Conservation (phyloP, 2,329 filamentous ascomycete genomes). For the Alternaria panax region DNA sequence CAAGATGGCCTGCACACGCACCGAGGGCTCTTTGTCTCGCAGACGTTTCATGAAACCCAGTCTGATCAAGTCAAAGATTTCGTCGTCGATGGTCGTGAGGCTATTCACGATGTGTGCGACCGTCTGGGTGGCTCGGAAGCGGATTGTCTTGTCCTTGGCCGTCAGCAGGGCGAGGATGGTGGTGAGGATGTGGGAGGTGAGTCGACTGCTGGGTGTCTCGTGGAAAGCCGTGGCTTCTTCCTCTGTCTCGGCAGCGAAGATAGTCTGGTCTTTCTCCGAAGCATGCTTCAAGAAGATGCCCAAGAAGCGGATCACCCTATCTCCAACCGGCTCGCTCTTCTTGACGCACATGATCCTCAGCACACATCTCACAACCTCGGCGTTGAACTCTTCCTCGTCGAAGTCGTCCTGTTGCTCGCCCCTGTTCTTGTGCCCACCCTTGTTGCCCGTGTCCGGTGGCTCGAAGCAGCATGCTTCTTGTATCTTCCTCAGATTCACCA, state of each 20-base stretch:
- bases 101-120: constrained; percentile 92
- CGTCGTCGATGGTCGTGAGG: constrained; percentile 89
- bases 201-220: constrained; percentile 83
- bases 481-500: constrained; percentile 85
- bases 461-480: constrained; percentile 81
- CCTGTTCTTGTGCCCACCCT: constrained; percentile 42
- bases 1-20: constrained; percentile 89
- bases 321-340: constrained; percentile 88
- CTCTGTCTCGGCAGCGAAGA: constrained; percentile 58
- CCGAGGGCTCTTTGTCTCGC: constrained; percentile 91
- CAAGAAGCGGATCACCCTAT: constrained; percentile 84
- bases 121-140: constrained; percentile 88
- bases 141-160: constrained; percentile 90
- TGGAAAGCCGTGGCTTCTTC: constrained; percentile 74
- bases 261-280: constrained; percentile 59
- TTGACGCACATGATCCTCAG: constrained; percentile 84
- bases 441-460: constrained; percentile 59
- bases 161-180: constrained; percentile 77
- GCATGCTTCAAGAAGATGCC: constrained; percentile 83
- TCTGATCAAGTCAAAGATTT: constrained; percentile 83
- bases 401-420: constrained; percentile 67
- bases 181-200: constrained; percentile 77
- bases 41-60: constrained; percentile 83
- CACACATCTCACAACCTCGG: constrained; percentile 83
- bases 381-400: constrained; percentile 85